These are phyloP conservation scores for Ophiognomonia clavigignenti-juglandacearum DNA, from an alignment of 2,329 filamentous ascomycete species.

Conservation along the genomic window DNA sequence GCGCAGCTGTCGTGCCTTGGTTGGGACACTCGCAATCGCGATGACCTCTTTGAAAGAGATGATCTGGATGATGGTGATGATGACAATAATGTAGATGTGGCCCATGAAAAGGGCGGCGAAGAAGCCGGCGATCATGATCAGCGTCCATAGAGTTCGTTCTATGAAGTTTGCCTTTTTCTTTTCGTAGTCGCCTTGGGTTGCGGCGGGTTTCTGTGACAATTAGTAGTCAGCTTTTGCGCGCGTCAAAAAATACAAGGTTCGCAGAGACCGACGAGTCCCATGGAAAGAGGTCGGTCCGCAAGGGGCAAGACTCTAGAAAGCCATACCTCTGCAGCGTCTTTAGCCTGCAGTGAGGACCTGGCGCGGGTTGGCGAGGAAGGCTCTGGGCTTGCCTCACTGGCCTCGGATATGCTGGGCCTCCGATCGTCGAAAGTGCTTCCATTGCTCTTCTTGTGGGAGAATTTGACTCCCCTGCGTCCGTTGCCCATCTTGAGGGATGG, in stretches of 20 bases:
- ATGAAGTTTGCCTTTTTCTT: constrained; percentile 99
- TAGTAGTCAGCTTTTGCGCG: constrained; percentile 18
- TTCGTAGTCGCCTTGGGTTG: constrained; percentile 68
- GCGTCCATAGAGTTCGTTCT: constrained; percentile 93
- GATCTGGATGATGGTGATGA: constrained; percentile 91
- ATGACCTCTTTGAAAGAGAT: constrained; percentile 99
- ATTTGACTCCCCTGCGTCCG: constrained; percentile 48
- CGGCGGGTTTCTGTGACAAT: constrained; percentile 34
- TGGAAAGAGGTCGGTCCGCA: not conserved
- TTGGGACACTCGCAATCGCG: constrained; percentile 92
- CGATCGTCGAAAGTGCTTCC: constrained; percentile 48
- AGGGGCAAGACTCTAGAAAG: not conserved
- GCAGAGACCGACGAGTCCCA: not conserved
- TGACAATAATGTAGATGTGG: constrained; percentile 92
- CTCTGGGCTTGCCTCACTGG: constrained; percentile 62
- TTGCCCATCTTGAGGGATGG: constrained; percentile 24
- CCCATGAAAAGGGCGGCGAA: constrained; percentile 90
- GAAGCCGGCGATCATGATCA: constrained; percentile 94
- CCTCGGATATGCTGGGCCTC: constrained; percentile 67
- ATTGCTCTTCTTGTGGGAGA: constrained; percentile 47
- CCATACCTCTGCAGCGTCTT: constrained; percentile 34
- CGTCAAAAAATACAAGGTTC: not conserved
- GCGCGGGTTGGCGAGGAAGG: constrained; percentile 32
- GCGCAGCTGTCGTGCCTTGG: constrained; percentile 80
- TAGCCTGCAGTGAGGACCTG: constrained; percentile 25